These are phyloP conservation scores for Chrysanthemum makinoi DNA, from an alignment of 129 eudicot genomes.

Conservation along the genomic window DNA sequence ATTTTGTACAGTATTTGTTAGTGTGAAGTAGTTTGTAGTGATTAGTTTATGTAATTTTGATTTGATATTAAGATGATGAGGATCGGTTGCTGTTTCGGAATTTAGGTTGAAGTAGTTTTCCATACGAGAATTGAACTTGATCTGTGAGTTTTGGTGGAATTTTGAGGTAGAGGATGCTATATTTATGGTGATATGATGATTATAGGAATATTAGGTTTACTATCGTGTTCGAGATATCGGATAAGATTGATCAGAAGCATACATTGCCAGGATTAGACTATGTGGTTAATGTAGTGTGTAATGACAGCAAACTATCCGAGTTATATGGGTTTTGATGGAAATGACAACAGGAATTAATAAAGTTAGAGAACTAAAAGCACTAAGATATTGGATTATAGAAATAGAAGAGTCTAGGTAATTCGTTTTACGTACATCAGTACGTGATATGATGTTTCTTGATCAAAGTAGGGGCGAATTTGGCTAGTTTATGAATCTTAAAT, in stretches of 20 bases:
- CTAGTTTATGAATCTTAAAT: conserved; percentile 5
- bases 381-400: not conserved
- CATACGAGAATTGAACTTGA: no score
- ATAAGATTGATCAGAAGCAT: not conserved
- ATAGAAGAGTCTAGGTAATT: not conserved
- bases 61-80: no score
- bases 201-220: no score
- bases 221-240: no score
- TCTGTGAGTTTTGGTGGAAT: no score
- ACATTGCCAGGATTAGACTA: conserved; percentile 3
- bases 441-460: not conserved
- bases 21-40: no score
- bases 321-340: conserved; percentile 16
- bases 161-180: no score
- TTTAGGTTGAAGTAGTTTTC: no score
- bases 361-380: conserved; percentile 1
- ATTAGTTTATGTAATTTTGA: no score
- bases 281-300: conserved; percentile 8
- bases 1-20: no score
- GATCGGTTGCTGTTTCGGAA: no score
- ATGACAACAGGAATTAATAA: not conserved
- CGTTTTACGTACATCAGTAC: not conserved
- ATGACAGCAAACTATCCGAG: not conserved
- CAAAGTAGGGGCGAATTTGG: not conserved
- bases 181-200: no score